Evolutionary conservation across 768 basidiomycete genomes (phyloP), one percentile per base, ranked within the genome.

Genomic region (Chalciporus chontae): DNA sequence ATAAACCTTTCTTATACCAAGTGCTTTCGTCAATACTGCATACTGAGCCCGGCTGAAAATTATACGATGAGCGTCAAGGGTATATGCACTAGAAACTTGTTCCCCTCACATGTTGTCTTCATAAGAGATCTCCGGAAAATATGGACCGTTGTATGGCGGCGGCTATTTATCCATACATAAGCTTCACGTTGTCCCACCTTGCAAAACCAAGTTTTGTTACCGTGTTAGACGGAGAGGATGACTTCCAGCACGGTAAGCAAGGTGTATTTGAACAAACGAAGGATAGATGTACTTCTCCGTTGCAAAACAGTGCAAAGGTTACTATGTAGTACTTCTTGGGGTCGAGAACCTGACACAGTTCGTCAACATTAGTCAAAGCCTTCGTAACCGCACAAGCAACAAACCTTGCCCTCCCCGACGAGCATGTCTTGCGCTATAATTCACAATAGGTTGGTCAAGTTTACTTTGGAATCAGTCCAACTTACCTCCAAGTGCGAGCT

Each of bases 201-300:
- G 8, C n/a, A 45, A 24, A 17, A 21, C 26, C 19, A 43, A 36
- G n/a, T 29, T 38, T 1, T n/a, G 54, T 61, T 51, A 80, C 79
- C 51, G 81, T 81, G 60, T 81, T 82, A 0, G 80, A 82, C 26
- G 81, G 80, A 31, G 81, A 81, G 17, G 80, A 82, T 0, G 80
- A 82, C 79, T 56, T 44, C 32, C 23, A 18, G 14, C 34, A 40
- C 11, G 26, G 11, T 21, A 23, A 46, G 38, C 17, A 19, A 17
- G 19, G 5, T 40, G 36, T 15, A 5, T 15, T 10, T 19, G 8
- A 11, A n/a, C n/a, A 18, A 26, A 37, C 37, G 6, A 15, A n/a
- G 11, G 14, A 13, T 27, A 32, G 14, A 48, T 70, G 29, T 47
- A 79, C 80, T 73, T 82, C 80, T 62, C 81, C 80, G 51, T 79